Base-by-base conservation (phyloP, 2,329 filamentous ascomycete genomes). In the Allantophomopsis lycopodina region DNA sequence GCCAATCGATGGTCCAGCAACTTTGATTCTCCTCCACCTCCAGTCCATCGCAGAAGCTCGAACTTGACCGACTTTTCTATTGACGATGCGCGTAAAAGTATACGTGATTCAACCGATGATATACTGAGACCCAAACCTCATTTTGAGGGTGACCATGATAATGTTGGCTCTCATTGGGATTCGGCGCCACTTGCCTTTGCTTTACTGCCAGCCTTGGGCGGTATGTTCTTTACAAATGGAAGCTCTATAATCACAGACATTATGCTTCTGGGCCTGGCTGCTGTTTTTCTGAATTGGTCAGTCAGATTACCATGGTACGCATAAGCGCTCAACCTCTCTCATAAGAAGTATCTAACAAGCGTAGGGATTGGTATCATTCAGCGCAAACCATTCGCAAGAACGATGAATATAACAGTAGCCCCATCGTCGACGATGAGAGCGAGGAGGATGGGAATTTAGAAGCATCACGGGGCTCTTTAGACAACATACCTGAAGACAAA, bases 221-320 rank as follows among this genome's bases (percentile, higher is more conserved):
- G 88, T 0, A 61, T 93, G 37, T 65, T 95, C 41, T 93, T 94
- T 56, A 73, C 83, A 44, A 83, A 94, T 61, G 89, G 89, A 11
- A 81, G 79, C 49, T 74, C 80, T 1, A 70, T 95, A 44, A 76
- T 88, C 40, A 94, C 87, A 0, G 89, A 96, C 58, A 61, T 94
- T 20, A 80, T 91, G 50, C 66, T 96, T 28, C 62, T 96, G 23
- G 76, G 73, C 2, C 60, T 96, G 44, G 83, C 84, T 2, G 84
- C 81, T 4, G 71, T 95, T 35, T 93, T 95, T 52, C 65, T 96
- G 45, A 88, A 94, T 56, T 95, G 87, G 85, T 88, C 84, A 37
- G 81, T 95, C 34, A 80, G 85, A 41, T 68, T 91, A 48, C 89
- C 89, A 50, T 96, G 89, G 88, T 88, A 64, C 55, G 71, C 49